A percentile compares a stretch with the other conserved stretches of the same genome.
Conservation (phyloP, 108 stramenopile genomes). For the Epithemia pelagica region DNA sequence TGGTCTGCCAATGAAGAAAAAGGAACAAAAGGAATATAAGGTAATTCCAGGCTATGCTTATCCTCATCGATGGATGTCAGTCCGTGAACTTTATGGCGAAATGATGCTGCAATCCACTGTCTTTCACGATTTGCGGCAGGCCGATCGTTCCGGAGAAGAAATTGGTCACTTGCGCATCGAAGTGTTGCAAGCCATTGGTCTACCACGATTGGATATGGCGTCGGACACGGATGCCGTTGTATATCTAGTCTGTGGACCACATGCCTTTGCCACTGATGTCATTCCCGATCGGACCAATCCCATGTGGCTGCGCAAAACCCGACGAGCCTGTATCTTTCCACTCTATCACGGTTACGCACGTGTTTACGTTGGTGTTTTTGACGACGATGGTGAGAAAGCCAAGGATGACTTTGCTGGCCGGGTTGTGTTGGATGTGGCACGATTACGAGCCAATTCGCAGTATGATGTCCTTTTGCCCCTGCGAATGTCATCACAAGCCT, state of each 20-base stretch:
- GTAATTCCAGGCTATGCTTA: conserved; percentile 55
- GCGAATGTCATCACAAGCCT: conserved; percentile 45
- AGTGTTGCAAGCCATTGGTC: conserved; percentile 51
- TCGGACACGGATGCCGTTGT: conserved; percentile 58
- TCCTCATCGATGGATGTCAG: conserved; percentile 57
- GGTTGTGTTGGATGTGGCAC: conserved; percentile 47
- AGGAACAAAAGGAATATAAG: conserved; percentile 32
- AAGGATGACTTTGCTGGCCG: conserved; percentile 72
- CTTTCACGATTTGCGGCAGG: conserved; percentile 34
- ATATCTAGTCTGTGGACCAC: conserved; percentile 63
- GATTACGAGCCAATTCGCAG: conserved; percentile 40
- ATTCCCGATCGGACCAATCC: conserved; percentile 40
- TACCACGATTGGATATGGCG: conserved; percentile 50
- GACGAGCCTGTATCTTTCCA: conserved; percentile 66
- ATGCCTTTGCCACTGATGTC: conserved; percentile 69
- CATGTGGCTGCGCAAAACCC: conserved; percentile 49
- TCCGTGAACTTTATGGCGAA: conserved; percentile 40
- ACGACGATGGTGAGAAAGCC: conserved; percentile 46
- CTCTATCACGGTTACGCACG: conserved; percentile 55
- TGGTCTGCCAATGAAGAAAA: not conserved
- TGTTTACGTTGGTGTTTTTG: conserved; percentile 58
- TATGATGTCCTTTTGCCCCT: conserved; percentile 65
- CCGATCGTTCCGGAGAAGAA: conserved; percentile 26
- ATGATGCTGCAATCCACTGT: conserved; percentile 32
- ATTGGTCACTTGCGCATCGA: conserved; percentile 53